Base-by-base conservation (phyloP, 31 red algal species). In the Bonnemaisonia californica region DNA sequence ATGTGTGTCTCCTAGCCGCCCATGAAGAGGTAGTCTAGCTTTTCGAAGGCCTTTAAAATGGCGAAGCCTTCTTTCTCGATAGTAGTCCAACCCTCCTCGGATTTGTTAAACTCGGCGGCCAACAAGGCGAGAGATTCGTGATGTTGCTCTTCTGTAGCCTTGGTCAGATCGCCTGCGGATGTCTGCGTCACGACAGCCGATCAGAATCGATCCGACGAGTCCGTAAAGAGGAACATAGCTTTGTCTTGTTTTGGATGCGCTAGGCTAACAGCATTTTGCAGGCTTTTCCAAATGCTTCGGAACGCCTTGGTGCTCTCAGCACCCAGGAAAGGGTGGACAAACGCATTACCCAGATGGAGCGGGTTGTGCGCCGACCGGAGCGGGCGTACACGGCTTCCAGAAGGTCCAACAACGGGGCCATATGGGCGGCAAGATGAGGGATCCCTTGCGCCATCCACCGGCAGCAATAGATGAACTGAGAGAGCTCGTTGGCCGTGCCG, bases 371-470 rank as follows among this genome's bases (percentile, higher is more conserved):
- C 4, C 48, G 4, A 37, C 65, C 68, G 36, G 47, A 23, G 5
- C 38, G 5, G 3, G 32, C 65, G 29, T 84, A 84, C 13, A 51
- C 80, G 24, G 2, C 11, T 28, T 84, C 39, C 21, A 56, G 40
- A 16, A 84, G 12, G 16, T 72, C 3, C 3, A 2, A 5, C 13
- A 84, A 40, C 23, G 80, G 80, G 61, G 22, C 29, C 4, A 74
- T 29, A 5, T 41, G 8, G 2, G 45, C 66, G 4, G 65, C 51
- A 40, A 73, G 73, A 8, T 62, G 7, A 3, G 67, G 65, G 3
- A 84, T 84, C 3, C 2, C 68, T 4, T 34, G 13, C 30, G 36
- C 3, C 67, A 84, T 84, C 80, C 80, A 84, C 3, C 32, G n/a
- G 5, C 27, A 22, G 41, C 67, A 56, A 62, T 72, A 41, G 2